Evolutionary conservation across 176 grass and related monocot genomes (phyloP), one percentile per base, ranked within the genome.

Genomic region (Themeda triandra): DNA sequence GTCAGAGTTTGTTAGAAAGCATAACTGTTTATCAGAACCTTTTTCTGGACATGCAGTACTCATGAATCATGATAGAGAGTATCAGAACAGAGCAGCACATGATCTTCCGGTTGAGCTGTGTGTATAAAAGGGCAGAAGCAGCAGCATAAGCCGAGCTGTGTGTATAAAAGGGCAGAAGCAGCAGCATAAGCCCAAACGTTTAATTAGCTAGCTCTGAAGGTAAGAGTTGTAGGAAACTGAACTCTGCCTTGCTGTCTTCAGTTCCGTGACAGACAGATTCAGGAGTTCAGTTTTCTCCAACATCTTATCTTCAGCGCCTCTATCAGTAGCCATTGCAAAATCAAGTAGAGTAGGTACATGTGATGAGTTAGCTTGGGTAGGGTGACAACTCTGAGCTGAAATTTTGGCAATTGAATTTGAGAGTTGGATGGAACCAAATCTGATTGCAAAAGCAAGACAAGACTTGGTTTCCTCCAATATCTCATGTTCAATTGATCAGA

Each of bases 401-500:
- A 72, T 7, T 79, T 58, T 83, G 84, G 70, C 44, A 70, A n/a
- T 18, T 77, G 75, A 89, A 77, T 79, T 70, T 84, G 84, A 89
- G 91, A 72, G 64, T 77, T 89, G 84, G 87, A 92, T 83, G 91
- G 77, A 60, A 72, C 84, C 70, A 84, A 87, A 89, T 86, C 76
- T 72, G 51, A 4, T 56, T 13, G 15, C 2, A 19, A 29, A 35
- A 37, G 25, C 53, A 12, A 41, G 10, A 2, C 58, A 32, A 75
- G 71, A 87, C 80, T 92, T 83, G 82, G 85, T 89, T 89, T 82
- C 84, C 72, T 89, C 84, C 84, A 84, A 89, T 87, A 85, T 92
- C 91, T 89, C 87, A 78, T 42, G 64, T 84, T 87, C 76, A 63
- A 9, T 2, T 59, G 80, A 74, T 74, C 73, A 39, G 36, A 39